phyloP scores from a whole-genome alignment of 345 rosid species.

The Eucalyptus marginata region DNA sequence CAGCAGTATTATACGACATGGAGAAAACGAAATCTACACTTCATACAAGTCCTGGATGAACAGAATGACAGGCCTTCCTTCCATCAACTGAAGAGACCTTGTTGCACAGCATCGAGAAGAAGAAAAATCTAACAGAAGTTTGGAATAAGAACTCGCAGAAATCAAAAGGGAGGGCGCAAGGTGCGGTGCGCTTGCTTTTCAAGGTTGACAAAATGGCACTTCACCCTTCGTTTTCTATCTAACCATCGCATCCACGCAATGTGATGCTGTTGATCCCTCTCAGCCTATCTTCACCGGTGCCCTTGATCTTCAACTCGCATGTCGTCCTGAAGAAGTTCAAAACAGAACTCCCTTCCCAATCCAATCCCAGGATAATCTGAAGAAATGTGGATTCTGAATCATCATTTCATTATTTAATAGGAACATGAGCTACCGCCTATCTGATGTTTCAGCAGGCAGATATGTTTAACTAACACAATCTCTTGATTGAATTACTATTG shows the following conservation, averaged over 20 bases:
- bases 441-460: background rate
- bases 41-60: no score
- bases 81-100: no score
- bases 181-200: background rate
- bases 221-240: background rate
- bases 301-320: background rate
- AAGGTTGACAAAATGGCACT: background rate
- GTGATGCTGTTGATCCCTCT: background rate
- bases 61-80: no score
- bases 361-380: accelerated
- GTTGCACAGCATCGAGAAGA: no score
- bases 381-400: background rate
- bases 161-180: background rate
- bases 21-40: no score
- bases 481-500: background rate
- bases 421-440: background rate
- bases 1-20: no score
- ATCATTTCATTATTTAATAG: background rate
- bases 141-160: background rate
- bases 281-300: background rate
- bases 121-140: background rate
- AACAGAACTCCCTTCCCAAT: background rate
- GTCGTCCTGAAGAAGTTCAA: background rate
- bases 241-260: background rate
- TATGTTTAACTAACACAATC: background rate